Conservation (phyloP, 1,139 yeast species). For the Lodderomyces theae region DNA sequence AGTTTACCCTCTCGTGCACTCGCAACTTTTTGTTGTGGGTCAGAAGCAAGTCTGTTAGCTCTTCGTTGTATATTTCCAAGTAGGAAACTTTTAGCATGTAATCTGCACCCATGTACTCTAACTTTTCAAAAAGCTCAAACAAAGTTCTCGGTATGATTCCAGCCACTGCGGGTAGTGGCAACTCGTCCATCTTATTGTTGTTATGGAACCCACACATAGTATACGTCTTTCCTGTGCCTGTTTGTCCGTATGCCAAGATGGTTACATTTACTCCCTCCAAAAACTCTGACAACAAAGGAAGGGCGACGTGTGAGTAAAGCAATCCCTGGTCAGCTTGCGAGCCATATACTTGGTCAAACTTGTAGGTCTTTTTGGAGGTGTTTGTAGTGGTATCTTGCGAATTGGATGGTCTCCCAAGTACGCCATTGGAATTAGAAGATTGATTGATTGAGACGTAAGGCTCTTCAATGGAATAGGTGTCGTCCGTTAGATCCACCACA, state of each 20-base stretch:
- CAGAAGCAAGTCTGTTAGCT: slow-evolving; percentile 56
- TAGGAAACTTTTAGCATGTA: slow-evolving; percentile 67
- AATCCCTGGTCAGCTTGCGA: slow-evolving; percentile 63
- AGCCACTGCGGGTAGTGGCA: slow-evolving; percentile 29
- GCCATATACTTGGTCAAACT: slow-evolving; percentile 74
- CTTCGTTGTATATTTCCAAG: slow-evolving; percentile 73
- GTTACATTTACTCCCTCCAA: slow-evolving; percentile 74
- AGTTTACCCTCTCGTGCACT: slow-evolving; percentile 44
- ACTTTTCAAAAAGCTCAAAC: slow-evolving; percentile 48
- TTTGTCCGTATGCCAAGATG: slow-evolving; percentile 83
- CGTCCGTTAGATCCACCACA: slow-evolving; percentile 61
- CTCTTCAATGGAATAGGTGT: slow-evolving; percentile 34
- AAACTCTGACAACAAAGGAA: slow-evolving; percentile 63
- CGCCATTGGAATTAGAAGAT: slow-evolving; percentile 19
- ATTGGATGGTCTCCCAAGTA: neutral
- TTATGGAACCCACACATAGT: slow-evolving; percentile 58
- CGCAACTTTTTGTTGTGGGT: slow-evolving; percentile 45
- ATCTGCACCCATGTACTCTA: slow-evolving; percentile 39
- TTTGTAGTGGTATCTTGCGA: slow-evolving; percentile 4
- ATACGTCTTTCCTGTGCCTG: slow-evolving; percentile 86
- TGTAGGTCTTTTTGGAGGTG: slow-evolving; percentile 44
- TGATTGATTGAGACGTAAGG: slow-evolving; percentile 42
- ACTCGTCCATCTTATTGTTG: slow-evolving; percentile 11
- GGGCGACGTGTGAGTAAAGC: slow-evolving; percentile 60
- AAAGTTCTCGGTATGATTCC: slow-evolving; percentile 72